Conservation (phyloP, 1,284 basidiomycete genomes). For the Calocybe gambosa region DNA sequence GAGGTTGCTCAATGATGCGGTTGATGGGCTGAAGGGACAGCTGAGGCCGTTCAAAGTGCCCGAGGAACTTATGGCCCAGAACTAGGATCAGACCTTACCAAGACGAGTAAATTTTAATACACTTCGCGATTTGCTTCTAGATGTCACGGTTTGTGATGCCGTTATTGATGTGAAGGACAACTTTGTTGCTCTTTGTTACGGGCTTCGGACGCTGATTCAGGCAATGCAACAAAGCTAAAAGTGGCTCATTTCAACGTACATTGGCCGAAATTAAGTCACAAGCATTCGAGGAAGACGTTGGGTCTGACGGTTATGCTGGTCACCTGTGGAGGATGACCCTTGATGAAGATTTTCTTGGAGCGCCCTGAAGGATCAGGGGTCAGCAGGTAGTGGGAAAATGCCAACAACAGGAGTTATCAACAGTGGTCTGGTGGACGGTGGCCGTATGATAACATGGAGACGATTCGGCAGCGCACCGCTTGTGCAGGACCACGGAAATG, state of each 20-base stretch:
- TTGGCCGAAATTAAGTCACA: background rate
- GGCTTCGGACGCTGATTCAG: background rate
- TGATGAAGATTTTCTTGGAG: background rate
- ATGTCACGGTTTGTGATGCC: slow-evolving; percentile 6
- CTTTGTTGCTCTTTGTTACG: background rate
- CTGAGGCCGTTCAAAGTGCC: background rate
- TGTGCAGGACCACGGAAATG: no score
- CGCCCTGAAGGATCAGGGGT: background rate
- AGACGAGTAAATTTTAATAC: background rate
- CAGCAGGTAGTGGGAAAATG: background rate
- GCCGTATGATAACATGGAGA: background rate
- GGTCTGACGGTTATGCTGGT: background rate
- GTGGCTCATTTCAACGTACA: background rate
- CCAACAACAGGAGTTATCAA: background rate
- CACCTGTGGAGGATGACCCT: background rate
- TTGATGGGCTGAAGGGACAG: background rate
- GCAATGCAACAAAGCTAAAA: background rate
- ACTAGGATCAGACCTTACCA: background rate
- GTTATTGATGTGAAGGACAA: slow-evolving; percentile 1
- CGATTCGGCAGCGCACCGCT: background rate
- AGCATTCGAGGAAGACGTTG: background rate
- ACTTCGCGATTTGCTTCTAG: background rate
- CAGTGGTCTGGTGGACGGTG: background rate
- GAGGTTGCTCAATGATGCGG: background rate
- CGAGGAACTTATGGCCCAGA: background rate